Evolutionary conservation across 352 stramenopile genomes (phyloP).

Genomic region (Aphanomyces cochlioides): DNA sequence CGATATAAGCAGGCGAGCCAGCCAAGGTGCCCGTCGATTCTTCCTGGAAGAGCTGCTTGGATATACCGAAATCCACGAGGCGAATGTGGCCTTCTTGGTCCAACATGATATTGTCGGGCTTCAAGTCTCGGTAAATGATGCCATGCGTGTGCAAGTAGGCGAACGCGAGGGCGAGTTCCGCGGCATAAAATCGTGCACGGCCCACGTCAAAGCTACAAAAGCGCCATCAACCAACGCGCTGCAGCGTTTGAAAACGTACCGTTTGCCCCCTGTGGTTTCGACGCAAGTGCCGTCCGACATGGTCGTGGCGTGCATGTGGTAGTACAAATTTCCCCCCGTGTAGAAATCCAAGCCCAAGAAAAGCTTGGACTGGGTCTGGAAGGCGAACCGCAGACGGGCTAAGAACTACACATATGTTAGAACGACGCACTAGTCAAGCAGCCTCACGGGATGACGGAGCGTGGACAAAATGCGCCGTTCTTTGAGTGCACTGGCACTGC

Average conservation of each 20-base stretch:
- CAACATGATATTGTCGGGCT: conserved; percentile 88
- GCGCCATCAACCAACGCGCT: background rate
- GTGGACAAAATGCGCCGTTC: conserved; percentile 32
- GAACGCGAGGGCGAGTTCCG: conserved; percentile 80
- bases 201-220: conserved; percentile 52
- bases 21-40: conserved; percentile 66
- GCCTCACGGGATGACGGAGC: conserved; percentile 29
- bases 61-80: conserved; percentile 88
- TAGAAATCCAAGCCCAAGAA: conserved; percentile 90
- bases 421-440: background rate
- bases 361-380: conserved; percentile 78
- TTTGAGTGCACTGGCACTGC: conserved; percentile 31
- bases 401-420: conserved; percentile 21
- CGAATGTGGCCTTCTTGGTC: conserved; percentile 83
- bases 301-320: conserved; percentile 86
- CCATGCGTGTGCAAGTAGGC: conserved; percentile 82
- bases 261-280: conserved; percentile 57
- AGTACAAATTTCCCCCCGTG: conserved; percentile 81
- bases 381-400: conserved; percentile 63
- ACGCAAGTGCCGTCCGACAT: conserved; percentile 36
- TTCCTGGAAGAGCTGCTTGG: conserved; percentile 75
- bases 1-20: conserved; percentile 82
- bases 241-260: conserved; percentile 31
- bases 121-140: conserved; percentile 86
- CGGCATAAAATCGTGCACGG: conserved; percentile 79